phyloP scores from a whole-genome alignment of 192 early-diverging fungal species.

The Geranomyces variabilis region DNA sequence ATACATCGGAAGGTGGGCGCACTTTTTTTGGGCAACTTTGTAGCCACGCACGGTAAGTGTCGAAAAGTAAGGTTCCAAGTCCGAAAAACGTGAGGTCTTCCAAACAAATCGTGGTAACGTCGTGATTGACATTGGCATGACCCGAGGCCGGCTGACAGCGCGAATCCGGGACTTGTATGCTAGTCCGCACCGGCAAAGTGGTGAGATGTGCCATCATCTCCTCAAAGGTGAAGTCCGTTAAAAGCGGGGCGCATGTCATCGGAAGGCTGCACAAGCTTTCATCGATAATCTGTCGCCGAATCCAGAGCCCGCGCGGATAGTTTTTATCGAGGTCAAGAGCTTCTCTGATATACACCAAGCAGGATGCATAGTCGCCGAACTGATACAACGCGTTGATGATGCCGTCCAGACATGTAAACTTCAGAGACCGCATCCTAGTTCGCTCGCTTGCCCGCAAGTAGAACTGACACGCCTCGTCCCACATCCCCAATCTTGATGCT shows the following conservation, averaged over 20 bases:
- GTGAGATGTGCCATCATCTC: conserved; percentile 3
- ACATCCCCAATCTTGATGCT: not conserved
- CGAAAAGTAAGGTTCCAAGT: conserved; percentile 4
- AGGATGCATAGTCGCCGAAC: conserved; percentile 25
- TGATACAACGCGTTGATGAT: conserved; percentile 28
- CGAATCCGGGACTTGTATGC: not conserved
- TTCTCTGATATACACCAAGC: conserved; percentile 19
- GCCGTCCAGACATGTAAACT: conserved; percentile 20
- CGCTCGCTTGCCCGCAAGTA: not conserved
- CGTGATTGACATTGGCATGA: not conserved
- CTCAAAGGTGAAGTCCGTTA: not conserved
- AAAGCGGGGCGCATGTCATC: not conserved
- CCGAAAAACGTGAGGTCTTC: conserved; percentile 2
- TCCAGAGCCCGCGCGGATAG: conserved; percentile 21
- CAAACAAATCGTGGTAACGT: not conserved
- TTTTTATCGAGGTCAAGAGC: conserved; percentile 8
- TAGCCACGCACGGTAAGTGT: not conserved
- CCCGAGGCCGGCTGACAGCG: not conserved
- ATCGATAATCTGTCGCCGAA: conserved; percentile 24
- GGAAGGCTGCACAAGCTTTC: not conserved
- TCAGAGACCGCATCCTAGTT: not conserved
- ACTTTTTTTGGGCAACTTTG: not conserved
- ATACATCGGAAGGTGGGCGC: too few relatives aligned
- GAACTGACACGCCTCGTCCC: conserved; percentile 17
- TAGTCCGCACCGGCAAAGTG: not conserved